A percentile compares a stretch with the other conserved stretches of the same genome.
Evolutionary conservation across 208 protist species (phyloP).

Genomic region (Porcisia hertigi): DNA sequence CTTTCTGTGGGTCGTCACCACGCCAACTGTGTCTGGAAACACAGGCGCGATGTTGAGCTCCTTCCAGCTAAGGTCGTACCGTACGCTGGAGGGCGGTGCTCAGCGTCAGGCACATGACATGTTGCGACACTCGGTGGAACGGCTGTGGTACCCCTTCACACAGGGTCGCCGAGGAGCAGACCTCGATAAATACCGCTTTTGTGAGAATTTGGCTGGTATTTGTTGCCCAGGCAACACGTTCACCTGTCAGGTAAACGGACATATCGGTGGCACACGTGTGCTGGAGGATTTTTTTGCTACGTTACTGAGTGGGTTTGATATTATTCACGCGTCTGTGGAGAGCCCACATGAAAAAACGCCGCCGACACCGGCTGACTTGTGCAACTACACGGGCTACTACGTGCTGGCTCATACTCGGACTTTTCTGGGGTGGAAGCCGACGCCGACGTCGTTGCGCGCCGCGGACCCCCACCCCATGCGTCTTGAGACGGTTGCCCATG

Average conservation of each 20-base stretch:
- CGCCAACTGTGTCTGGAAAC: conserved; percentile 1
- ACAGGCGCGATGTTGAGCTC: conserved; percentile 16
- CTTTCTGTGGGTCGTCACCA: not conserved
- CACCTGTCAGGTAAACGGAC: conserved; percentile 76
- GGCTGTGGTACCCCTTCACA: conserved; percentile 71
- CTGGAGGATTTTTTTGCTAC: conserved; percentile 69
- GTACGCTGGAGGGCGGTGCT: conserved; percentile 2
- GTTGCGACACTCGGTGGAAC: conserved; percentile 49
- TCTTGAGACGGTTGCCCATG: too few relatives aligned
- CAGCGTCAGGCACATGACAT: conserved; percentile 35
- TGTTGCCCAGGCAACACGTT: conserved; percentile 45
- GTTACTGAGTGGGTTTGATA: conserved; percentile 72
- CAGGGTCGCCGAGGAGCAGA: conserved; percentile 31
- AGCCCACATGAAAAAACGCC: conserved; percentile 14
- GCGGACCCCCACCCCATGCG: not conserved
- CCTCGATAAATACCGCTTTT: conserved; percentile 53
- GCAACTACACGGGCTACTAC: conserved; percentile 54
- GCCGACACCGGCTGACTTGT: conserved; percentile 24
- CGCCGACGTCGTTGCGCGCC: conserved; percentile 6
- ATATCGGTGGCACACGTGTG: conserved; percentile 39
- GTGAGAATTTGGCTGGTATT: conserved; percentile 47
- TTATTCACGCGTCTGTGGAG: conserved; percentile 58
- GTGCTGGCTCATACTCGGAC: conserved; percentile 64
- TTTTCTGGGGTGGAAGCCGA: conserved; percentile 74
- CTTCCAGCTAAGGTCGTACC: conserved; percentile 4